Conservation (phyloP, 2,329 filamentous ascomycete species). For the Aphanoascus verrucosus region DNA sequence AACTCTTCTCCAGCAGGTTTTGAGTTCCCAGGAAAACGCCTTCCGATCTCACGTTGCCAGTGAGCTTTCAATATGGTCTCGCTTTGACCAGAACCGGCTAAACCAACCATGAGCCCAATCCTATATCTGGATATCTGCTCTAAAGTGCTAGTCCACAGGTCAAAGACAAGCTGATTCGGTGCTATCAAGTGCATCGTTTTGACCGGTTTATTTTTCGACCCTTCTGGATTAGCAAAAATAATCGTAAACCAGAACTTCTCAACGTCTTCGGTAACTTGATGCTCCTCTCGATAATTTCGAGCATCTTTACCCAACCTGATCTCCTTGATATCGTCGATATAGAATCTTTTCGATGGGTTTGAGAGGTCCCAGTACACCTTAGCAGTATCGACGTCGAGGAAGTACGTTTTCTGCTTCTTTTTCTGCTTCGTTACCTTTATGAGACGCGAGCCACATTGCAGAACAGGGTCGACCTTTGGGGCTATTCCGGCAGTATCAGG, state of each 20-base stretch:
- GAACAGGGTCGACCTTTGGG: slow-evolving; percentile 65
- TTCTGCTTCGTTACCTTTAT: slow-evolving; percentile 79
- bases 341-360: slow-evolving; percentile 71
- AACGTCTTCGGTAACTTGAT: slow-evolving; percentile 55
- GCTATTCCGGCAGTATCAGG: slow-evolving; percentile 32
- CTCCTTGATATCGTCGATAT: slow-evolving; percentile 90
- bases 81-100: slow-evolving; percentile 64
- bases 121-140: slow-evolving; percentile 76
- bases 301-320: slow-evolving; percentile 76
- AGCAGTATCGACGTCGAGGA: slow-evolving; percentile 70
- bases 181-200: slow-evolving; percentile 86
- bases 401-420: slow-evolving; percentile 60
- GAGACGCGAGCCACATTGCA: slow-evolving; percentile 68
- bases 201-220: slow-evolving; percentile 55
- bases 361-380: slow-evolving; percentile 80
- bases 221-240: slow-evolving; percentile 68
- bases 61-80: slow-evolving; percentile 71
- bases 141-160: slow-evolving; percentile 73
- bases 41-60: slow-evolving; percentile 76
- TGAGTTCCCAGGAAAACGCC: slow-evolving; percentile 43
- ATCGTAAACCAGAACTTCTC: slow-evolving; percentile 80
- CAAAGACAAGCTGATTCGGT: slow-evolving; percentile 58
- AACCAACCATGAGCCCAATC: slow-evolving; percentile 78
- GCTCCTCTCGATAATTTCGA: slow-evolving; percentile 79
- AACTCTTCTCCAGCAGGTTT: slow-evolving; percentile 51